Percentiles rank a stretch among this genome's conserved stretches.
Conservation (phyloP, 306 rosid species). For the Acacia acuminata region DNA sequence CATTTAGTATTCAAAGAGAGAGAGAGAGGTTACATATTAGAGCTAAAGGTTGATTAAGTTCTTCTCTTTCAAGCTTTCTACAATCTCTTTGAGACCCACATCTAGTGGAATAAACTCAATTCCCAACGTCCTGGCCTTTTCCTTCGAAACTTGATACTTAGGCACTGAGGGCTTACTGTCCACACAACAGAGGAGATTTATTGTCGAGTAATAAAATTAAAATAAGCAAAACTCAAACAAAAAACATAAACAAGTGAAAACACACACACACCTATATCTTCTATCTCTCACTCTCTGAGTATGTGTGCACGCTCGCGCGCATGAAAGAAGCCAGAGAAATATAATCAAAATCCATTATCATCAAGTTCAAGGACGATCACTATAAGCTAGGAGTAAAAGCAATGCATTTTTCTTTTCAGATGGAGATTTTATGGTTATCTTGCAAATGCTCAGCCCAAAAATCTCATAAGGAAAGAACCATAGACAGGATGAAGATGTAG, state of each 20-base stretch:
- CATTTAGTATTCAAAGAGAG: not conserved
- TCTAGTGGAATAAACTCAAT: not conserved
- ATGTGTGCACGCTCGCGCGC: too few relatives aligned
- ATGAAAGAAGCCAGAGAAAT: not conserved
- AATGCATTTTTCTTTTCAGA: not conserved
- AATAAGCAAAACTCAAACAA: not conserved
- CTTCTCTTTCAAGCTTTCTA: slow-evolving; percentile 3
- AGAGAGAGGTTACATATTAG: not conserved
- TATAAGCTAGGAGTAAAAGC: not conserved
- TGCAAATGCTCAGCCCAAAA: not conserved
- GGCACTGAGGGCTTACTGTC: not conserved
- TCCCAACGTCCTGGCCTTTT: not conserved
- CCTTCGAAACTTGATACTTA: not conserved
- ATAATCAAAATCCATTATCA: not conserved
- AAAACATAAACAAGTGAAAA: not conserved
- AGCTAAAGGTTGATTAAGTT: not conserved
- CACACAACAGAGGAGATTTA: not conserved
- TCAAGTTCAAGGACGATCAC: not conserved
- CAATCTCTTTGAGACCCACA: not conserved
- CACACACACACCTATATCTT: too few relatives aligned
- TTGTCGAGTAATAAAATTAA: not conserved
- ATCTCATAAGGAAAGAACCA: not conserved
- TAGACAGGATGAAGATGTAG: not conserved
- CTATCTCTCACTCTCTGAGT: too few relatives aligned
- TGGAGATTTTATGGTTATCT: not conserved